These are phyloP conservation scores for Neopestalotiopsis sp. DNA, from an alignment of 2,329 filamentous ascomycete species.

Conservation along the genomic window DNA sequence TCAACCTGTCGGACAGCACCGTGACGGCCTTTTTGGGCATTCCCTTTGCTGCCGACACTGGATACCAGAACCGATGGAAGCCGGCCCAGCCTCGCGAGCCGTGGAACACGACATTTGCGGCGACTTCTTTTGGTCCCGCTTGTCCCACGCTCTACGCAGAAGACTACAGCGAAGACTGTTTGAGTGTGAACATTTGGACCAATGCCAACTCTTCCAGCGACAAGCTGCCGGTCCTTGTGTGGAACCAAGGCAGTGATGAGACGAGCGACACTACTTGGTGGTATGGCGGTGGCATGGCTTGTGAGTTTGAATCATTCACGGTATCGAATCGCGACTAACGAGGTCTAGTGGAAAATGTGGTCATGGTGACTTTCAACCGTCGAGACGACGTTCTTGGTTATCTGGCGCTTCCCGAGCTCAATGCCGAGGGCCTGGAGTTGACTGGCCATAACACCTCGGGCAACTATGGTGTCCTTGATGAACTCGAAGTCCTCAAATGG, in stretches of 20 bases:
- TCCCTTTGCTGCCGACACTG: slow-evolving; percentile 28
- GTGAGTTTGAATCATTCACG: background rate
- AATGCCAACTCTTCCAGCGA: slow-evolving; percentile 10
- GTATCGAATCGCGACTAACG: background rate
- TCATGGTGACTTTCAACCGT: slow-evolving; percentile 32
- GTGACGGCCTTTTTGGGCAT: slow-evolving; percentile 25
- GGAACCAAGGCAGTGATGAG: slow-evolving; percentile 12
- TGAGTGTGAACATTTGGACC: slow-evolving; percentile 31
- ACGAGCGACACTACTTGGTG: slow-evolving; percentile 6
- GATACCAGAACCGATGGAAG: slow-evolving; percentile 26
- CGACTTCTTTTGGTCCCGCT: slow-evolving; percentile 28
- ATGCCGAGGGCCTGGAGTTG: slow-evolving; percentile 22
- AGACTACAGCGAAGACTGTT: slow-evolving; percentile 27
- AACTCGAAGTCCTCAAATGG: slow-evolving; percentile 25
- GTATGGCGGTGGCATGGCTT: slow-evolving; percentile 11
- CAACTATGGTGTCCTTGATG: slow-evolving; percentile 36
- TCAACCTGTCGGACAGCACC: slow-evolving; percentile 2
- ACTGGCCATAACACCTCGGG: slow-evolving; percentile 34
- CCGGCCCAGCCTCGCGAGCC: slow-evolving; percentile 20
- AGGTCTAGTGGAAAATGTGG: slow-evolving; percentile 24
- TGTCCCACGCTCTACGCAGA: slow-evolving; percentile 23
- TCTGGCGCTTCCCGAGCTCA: slow-evolving; percentile 33
- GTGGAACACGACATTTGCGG: slow-evolving; percentile 24
- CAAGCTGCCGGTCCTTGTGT: slow-evolving; percentile 4
- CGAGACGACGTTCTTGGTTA: slow-evolving; percentile 29